Base-by-base conservation (phyloP, 768 basidiomycete genomes). In the Tylopilus felleus region DNA sequence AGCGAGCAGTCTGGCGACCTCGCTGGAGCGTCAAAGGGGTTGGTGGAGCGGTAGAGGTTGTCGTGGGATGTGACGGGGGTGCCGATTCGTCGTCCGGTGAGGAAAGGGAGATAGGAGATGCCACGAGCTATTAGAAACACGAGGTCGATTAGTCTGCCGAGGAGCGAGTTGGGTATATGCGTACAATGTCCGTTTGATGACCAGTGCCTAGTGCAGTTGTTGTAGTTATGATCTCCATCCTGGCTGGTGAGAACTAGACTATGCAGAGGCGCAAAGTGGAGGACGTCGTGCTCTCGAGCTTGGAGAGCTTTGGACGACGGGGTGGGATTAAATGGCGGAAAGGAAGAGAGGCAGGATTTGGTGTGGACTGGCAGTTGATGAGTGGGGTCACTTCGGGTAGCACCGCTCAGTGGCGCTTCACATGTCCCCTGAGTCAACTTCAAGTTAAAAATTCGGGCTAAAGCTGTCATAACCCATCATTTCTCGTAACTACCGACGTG, bases 1-100 rank as follows among this genome's bases (percentile, higher is more conserved):
- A 88, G 17, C 79, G 80, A 25, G 72, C 61, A 31, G 72, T 66
- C 0, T 69, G 59, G 40, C 81, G 75, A 40, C 72, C 73, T 39
- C 71, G 62, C 4, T 70, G 74, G 3, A 78, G 78, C 0, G 80
- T 80, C 5, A 63, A 62, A 6, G 76, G 77, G 22, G 71, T 67
- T 4, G 74, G 43, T 8, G 60, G 47, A 19, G 25, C 8, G 1
- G 50, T 55, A 6, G 62, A 53, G 3, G 52, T 41, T 4, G 60
- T 39, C 38, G 57, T 56, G 41, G 39, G 56, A 56, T 23, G 42
- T 14, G 58, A 58, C 36, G 59, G 36, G 16, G 43, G 39, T 28
- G 29, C 39, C 8, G 54, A 33, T 14, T 33, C 33, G 28, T 55
- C 57, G 40, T 51, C 53, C 21, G n/a, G 46, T 9, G 58, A 42